Evolutionary conservation across 768 basidiomycete genomes (phyloP).

Genomic region (Boletus pseudopeckii): DNA sequence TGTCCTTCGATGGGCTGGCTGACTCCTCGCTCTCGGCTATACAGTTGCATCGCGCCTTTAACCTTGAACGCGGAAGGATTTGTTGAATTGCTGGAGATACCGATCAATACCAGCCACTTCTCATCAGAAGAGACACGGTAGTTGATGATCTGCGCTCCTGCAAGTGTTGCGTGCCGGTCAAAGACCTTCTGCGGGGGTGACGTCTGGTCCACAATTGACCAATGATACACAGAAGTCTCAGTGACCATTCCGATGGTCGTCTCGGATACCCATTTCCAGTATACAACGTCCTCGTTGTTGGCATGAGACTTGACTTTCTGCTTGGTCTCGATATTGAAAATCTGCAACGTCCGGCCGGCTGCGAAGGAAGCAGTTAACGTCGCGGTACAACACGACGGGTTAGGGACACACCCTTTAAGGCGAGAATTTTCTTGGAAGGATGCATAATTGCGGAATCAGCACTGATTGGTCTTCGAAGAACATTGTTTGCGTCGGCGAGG

Average conservation of each 20-base stretch:
- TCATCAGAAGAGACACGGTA: conserved; percentile 91
- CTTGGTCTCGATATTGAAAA: conserved; percentile 98
- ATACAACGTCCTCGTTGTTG: conserved; percentile 91
- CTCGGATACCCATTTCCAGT: conserved; percentile 98
- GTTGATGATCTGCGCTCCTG: conserved; percentile 97
- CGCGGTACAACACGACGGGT: background rate
- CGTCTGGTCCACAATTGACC: conserved; percentile 73
- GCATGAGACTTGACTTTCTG: conserved; percentile 95
- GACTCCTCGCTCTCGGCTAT: conserved; percentile 87
- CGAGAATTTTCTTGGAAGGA: conserved; percentile 92
- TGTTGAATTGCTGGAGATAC: conserved; percentile 87
- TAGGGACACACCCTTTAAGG: conserved; percentile 67
- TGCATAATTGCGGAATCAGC: conserved; percentile 99
- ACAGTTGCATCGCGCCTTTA: conserved; percentile 97
- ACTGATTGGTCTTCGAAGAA: conserved; percentile 90
- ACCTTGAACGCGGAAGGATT: conserved; percentile 98
- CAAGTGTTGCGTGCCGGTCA: conserved; percentile 92
- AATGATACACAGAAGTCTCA: conserved; percentile 89
- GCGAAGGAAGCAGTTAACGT: conserved; percentile 8
- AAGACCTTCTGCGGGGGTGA: conserved; percentile 90
- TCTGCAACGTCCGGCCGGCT: conserved; percentile 94
- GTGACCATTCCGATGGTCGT: conserved; percentile 94
- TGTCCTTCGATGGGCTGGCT: conserved; percentile 99
- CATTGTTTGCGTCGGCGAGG: conserved; percentile 96
- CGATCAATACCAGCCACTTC: conserved; percentile 96